Conservation (phyloP, 2,329 filamentous ascomycete genomes). For the Fusarium chuoi region DNA sequence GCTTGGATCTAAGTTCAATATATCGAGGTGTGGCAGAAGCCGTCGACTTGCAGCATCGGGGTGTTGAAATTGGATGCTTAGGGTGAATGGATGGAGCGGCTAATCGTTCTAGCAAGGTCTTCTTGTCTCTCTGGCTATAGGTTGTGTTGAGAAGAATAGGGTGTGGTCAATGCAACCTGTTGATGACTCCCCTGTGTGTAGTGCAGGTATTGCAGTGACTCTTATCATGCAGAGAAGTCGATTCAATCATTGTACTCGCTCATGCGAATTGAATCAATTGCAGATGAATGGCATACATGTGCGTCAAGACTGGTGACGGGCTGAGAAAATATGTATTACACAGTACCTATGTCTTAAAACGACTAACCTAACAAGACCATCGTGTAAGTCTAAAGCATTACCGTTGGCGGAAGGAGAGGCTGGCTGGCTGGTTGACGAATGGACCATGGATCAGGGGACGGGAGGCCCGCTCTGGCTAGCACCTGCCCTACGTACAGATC, state of each 20-base stretch:
- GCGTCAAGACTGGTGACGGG: neutral
- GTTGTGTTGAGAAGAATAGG: slow-evolving; percentile 31
- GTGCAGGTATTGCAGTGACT: neutral
- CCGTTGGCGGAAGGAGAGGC: slow-evolving; percentile 15
- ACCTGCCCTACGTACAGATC: slow-evolving; percentile 31
- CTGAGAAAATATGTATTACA: neutral
- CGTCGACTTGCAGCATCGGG: slow-evolving; percentile 3
- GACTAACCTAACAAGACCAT: neutral
- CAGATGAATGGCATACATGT: neutral
- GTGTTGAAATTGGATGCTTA: slow-evolving; percentile 9
- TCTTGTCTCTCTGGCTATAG: slow-evolving; percentile 17
- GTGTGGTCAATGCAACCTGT: slow-evolving; percentile 42
- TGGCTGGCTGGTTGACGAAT: slow-evolving; percentile 11
- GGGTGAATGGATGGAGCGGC: slow-evolving; percentile 34
- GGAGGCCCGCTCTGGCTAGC: slow-evolving; percentile 26
- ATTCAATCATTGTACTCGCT: neutral
- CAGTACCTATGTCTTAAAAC: neutral
- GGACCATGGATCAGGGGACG: slow-evolving; percentile 17
- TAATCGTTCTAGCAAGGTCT: slow-evolving; percentile 5
- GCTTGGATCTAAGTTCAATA: slow-evolving; percentile 9
- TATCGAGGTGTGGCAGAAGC: slow-evolving; percentile 14
- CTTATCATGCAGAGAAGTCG: slow-evolving; percentile 3
- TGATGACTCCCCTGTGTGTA: neutral
- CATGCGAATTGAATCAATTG: neutral
- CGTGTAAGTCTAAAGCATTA: slow-evolving; percentile 17